Evolutionary conservation across 352 stramenopile species (phyloP).

Genomic region (Pythium diclinum): DNA sequence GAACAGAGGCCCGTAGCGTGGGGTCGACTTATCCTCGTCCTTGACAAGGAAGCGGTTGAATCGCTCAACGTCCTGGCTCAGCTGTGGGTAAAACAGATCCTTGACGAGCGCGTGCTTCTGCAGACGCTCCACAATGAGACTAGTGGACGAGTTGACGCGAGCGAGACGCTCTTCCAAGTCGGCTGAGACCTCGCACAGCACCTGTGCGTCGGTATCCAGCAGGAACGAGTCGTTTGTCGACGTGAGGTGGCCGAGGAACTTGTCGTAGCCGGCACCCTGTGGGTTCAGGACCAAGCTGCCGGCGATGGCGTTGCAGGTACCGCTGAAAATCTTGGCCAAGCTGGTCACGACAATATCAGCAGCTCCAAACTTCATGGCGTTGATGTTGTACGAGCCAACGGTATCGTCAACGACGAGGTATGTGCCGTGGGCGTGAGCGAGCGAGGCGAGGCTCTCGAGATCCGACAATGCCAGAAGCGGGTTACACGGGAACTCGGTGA

Average conservation of each 20-base stretch:
- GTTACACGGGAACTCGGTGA: constrained; percentile 93
- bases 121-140: constrained; percentile 67
- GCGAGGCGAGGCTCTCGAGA: constrained; percentile 68
- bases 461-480: constrained; percentile 87
- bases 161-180: constrained; percentile 74
- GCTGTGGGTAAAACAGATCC: constrained; percentile 83
- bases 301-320: constrained; percentile 88
- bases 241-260: constrained; percentile 38
- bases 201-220: constrained; percentile 52
- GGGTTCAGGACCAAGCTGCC: constrained; percentile 90
- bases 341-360: constrained; percentile 91
- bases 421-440: constrained; percentile 86
- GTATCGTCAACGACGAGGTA: constrained; percentile 91
- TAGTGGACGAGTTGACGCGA: constrained; percentile 79
- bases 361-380: constrained; percentile 68
- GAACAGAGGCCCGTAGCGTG: constrained; percentile 84
- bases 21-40: constrained; percentile 18
- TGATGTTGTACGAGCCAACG: constrained; percentile 89
- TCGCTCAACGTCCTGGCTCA: constrained; percentile 41
- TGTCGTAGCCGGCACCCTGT: constrained; percentile 36
- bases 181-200: constrained; percentile 44
- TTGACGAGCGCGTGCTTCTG: constrained; percentile 74
- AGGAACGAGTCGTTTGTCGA: constrained; percentile 56
- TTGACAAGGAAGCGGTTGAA: constrained; percentile 60
- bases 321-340: constrained; percentile 93